These are phyloP conservation scores for Neurospora sp. DNA, from an alignment of 495 filamentous ascomycete species.

Conservation along the genomic window DNA sequence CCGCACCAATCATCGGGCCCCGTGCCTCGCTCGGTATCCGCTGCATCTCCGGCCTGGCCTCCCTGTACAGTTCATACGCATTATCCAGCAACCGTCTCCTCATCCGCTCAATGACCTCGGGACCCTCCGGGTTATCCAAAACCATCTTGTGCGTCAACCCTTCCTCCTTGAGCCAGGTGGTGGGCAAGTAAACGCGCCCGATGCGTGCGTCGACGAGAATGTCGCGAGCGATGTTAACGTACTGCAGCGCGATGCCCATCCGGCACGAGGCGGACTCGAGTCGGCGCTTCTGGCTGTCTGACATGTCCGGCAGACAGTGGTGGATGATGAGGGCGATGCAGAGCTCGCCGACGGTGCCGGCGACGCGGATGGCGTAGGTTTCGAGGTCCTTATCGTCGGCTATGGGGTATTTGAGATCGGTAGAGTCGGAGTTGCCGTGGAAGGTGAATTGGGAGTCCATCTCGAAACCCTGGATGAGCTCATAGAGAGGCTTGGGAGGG, in stretches of 20 bases:
- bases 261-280: slow-evolving; percentile 38
- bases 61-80: slow-evolving; percentile 44
- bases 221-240: slow-evolving; percentile 62
- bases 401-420: slow-evolving; percentile 39
- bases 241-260: slow-evolving; percentile 62
- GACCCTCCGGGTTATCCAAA: slow-evolving; percentile 32
- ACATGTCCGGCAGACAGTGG: slow-evolving; percentile 28
- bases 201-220: slow-evolving; percentile 51
- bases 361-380: slow-evolving; percentile 48
- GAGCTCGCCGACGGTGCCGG: slow-evolving; percentile 56
- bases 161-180: slow-evolving; percentile 46
- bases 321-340: slow-evolving; percentile 52
- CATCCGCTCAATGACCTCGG: slow-evolving; percentile 31
- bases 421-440: neutral
- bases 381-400: slow-evolving; percentile 42
- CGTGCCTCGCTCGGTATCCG: slow-evolving; percentile 44
- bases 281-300: slow-evolving; percentile 10
- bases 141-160: slow-evolving; percentile 43
- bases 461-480: slow-evolving; percentile 50
- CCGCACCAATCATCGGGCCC: slow-evolving; percentile 52
- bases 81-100: slow-evolving; percentile 41
- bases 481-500: slow-evolving; percentile 42
- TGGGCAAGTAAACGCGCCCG: slow-evolving; percentile 52
- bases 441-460: slow-evolving; percentile 46
- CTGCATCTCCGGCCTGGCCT: slow-evolving; percentile 41